Evolutionary conservation across 176 grass and related monocot genomes (phyloP), one percentile per base, ranked within the genome.

Genomic region (Oryza meyeriana): DNA sequence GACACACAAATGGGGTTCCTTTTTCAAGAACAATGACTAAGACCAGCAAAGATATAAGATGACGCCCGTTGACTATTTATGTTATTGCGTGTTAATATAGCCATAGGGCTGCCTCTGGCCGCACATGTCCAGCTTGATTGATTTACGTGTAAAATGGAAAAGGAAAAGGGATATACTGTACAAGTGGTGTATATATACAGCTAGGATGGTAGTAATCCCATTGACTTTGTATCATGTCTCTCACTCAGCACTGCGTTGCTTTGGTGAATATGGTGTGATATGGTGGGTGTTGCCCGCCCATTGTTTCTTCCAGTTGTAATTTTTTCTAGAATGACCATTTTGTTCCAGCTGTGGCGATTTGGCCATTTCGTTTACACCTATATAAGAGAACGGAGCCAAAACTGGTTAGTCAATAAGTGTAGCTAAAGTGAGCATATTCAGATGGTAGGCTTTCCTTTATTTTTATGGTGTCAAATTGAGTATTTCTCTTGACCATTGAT

Each of bases 11-110:
- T 93, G 91, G 79, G 93, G 75, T 85, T 98, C 64, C 50, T 87
- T 99, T 48, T 95, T 99, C 83, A 99, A 92, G 82, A 95, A 77
- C 64, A 95, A 86, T 79, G 88, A 87, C 69, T 87, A 52, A 95
- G 58, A 63, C 38, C 25, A 75, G 12, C 30, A 66, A 75, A 55
- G 18, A 6, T 27, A 62, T 66, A 81, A 62, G 41, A 69, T 5
- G 22, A 55, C 50, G 50, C 50, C 65, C 10, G 29, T 87, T 80
- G 80, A 81, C 80, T 57, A 61, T 77, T 81, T 75, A 30, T 75
- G 44, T 87, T 75, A 32, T 18, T 35, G 57, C 38, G 39, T 90
- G 81, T 80, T 79, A 42, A 84, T 84, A 77, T 83, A 87, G 75
- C 70, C 76, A 76, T 64, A 83, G 75, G 74, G 42, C 74, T 64